Percentiles rank a stretch among this genome's conserved stretches.
These are phyloP conservation scores for Podospora comata DNA, from an alignment of 495 filamentous ascomycete genomes.

Conservation along the genomic window DNA sequence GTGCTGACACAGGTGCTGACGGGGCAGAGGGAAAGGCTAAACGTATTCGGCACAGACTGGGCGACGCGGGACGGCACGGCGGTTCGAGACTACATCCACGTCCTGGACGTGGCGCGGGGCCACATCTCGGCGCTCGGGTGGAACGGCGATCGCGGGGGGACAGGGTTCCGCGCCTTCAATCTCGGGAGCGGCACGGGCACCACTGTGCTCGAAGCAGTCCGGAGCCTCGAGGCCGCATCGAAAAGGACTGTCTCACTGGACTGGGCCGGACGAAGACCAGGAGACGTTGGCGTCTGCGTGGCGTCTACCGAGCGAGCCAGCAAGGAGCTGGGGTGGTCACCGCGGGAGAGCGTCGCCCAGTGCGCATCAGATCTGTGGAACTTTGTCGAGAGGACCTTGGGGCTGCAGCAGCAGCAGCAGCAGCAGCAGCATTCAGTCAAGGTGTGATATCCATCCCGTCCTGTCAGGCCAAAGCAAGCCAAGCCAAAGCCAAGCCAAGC, in stretches of 20 bases:
- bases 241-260: conserved; percentile 22
- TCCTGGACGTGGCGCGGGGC: conserved; percentile 62
- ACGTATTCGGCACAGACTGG: conserved; percentile 64
- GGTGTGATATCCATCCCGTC: background rate
- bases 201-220: conserved; percentile 52
- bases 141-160: conserved; percentile 9
- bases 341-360: conserved; percentile 24
- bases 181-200: conserved; percentile 52
- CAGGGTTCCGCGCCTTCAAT: conserved; percentile 50
- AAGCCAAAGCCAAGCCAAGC: background rate
- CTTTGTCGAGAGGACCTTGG: conserved; percentile 20
- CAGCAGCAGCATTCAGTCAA: background rate
- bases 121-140: conserved; percentile 56
- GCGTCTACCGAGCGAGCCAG: conserved; percentile 28
- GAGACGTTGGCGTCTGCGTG: conserved; percentile 32
- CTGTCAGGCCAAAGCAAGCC: background rate
- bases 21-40: conserved; percentile 49
- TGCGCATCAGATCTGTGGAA: conserved; percentile 33
- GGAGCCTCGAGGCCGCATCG: conserved; percentile 32
- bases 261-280: conserved; percentile 23
- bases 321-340: conserved; percentile 31
- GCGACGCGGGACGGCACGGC: conserved; percentile 68
- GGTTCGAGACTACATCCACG: conserved; percentile 68
- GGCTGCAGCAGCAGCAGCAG: background rate
- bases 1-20: conserved; percentile 59